These are phyloP conservation scores for Choiromyces venosus DNA, from an alignment of 495 filamentous ascomycete genomes.

Conservation along the genomic window DNA sequence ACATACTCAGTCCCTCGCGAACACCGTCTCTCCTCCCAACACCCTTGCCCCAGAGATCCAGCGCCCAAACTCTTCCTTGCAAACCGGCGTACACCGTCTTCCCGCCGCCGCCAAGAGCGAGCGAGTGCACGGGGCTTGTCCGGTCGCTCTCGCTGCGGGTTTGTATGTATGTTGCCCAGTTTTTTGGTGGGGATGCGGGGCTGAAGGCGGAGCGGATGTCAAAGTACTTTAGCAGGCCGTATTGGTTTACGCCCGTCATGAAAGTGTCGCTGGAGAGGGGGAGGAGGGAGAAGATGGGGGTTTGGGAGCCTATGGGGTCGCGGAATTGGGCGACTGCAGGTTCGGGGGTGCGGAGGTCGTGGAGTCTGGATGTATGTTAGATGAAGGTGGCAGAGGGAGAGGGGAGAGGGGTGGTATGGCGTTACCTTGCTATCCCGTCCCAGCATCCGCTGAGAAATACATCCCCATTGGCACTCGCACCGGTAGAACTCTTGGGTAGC, in stretches of 20 bases:
- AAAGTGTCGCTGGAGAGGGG: conserved; percentile 54
- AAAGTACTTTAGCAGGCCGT: conserved; percentile 60
- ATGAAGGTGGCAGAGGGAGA: not conserved
- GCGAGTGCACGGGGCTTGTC: conserved; percentile 24
- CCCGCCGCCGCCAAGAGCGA: conserved; percentile 19
- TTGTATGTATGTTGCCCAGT: conserved; percentile 35
- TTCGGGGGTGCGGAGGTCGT: conserved; percentile 57
- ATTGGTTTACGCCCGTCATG: conserved; percentile 53
- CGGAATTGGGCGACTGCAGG: conserved; percentile 49
- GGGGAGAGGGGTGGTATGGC: not conserved
- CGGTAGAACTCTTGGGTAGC: conserved; percentile 44
- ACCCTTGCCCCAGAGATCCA: conserved; percentile 22
- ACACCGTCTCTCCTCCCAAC: not conserved
- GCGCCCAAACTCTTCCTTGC: conserved; percentile 32
- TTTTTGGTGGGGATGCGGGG: not conserved
- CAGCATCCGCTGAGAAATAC: conserved; percentile 60
- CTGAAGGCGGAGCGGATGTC: conserved; percentile 49
- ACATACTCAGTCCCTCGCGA: not conserved
- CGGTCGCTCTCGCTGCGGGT: not conserved
- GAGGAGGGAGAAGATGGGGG: conserved; percentile 56
- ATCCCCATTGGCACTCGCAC: conserved; percentile 44
- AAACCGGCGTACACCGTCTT: conserved; percentile 24
- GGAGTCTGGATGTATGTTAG: conserved; percentile 48
- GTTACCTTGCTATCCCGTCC: conserved; percentile 53
- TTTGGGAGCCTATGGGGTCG: conserved; percentile 54